Conservation (phyloP, 2,329 filamentous ascomycete species). For the Cercospora beticola region DNA sequence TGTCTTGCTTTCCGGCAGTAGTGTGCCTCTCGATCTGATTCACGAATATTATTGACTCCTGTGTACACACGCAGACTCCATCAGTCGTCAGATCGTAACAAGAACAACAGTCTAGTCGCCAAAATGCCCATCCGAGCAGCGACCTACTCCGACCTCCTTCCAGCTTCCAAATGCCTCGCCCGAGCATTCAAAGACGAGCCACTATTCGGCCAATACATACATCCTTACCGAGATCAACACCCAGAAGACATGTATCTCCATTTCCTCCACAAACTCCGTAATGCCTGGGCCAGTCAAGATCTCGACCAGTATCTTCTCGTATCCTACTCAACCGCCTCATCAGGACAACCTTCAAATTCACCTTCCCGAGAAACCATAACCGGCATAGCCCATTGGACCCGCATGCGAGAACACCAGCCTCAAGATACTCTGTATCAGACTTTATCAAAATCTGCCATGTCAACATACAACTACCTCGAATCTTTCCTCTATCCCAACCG, state of each 20-base stretch:
- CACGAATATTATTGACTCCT: not conserved
- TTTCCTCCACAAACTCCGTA: conserved; percentile 30
- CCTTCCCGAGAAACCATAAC: conserved; percentile 21
- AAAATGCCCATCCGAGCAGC: conserved; percentile 31
- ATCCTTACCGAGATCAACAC: conserved; percentile 28
- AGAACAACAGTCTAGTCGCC: not conserved
- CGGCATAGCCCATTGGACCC: conserved; percentile 31
- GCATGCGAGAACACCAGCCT: conserved; percentile 17
- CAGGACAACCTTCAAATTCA: not conserved
- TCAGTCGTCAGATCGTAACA: not conserved
- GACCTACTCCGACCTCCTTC: conserved; percentile 29
- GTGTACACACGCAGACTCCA: not conserved
- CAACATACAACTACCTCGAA: conserved; percentile 26
- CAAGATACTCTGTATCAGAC: conserved; percentile 3
- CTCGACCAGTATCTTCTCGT: conserved; percentile 24
- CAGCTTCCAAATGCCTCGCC: conserved; percentile 29
- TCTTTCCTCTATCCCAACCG: conserved; percentile 29
- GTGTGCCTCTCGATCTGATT: not conserved
- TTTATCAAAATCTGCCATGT: not conserved
- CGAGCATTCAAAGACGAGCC: conserved; percentile 32
- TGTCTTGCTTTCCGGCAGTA: not conserved
- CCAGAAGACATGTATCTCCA: conserved; percentile 31
- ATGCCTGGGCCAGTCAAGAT: conserved; percentile 13
- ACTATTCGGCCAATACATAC: conserved; percentile 28
- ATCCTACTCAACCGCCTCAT: conserved; percentile 15